A percentile compares a stretch with the other conserved stretches of the same genome.
phyloP scores from a whole-genome alignment of 306 rosid species.

The Malus asiatica region DNA sequence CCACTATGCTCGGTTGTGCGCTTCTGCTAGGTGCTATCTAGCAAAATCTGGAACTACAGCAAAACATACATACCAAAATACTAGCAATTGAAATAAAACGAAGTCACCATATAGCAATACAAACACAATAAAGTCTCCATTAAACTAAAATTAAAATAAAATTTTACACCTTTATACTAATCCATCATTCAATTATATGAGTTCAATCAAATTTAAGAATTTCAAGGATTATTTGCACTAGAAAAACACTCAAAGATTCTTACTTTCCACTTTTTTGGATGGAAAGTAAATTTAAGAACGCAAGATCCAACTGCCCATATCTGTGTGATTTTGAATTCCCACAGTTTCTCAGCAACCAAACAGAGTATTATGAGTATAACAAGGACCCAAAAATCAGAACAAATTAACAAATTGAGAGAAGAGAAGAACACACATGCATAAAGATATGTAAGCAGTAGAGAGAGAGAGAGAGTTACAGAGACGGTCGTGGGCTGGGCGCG shows the following conservation, averaged over 20 bases:
- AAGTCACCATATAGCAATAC: background rate
- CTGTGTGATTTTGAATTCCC: background rate
- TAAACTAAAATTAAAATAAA: background rate
- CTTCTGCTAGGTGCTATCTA: background rate
- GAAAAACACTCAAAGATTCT: background rate
- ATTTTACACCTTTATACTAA: background rate
- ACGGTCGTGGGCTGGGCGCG: conserved; percentile 63
- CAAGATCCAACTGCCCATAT: conserved; percentile 8
- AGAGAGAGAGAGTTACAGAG: conserved; percentile 36
- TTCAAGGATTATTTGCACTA: background rate
- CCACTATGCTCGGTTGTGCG: no score
- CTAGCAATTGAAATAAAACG: background rate
- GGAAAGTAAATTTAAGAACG: background rate
- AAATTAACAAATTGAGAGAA: background rate
- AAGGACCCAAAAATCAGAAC: background rate
- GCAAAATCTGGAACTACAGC: background rate
- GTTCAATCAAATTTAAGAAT: background rate
- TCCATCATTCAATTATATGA: background rate
- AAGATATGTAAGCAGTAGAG: background rate
- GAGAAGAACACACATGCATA: background rate
- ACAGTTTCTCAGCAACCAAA: conserved; percentile 11
- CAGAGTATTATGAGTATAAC: background rate
- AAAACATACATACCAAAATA: background rate
- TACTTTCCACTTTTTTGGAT: background rate
- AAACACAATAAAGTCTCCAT: background rate